Percentiles rank a stretch among this genome's conserved stretches.
Conservation (phyloP, 805 yeast genomes). For the Saturnispora sekii region DNA sequence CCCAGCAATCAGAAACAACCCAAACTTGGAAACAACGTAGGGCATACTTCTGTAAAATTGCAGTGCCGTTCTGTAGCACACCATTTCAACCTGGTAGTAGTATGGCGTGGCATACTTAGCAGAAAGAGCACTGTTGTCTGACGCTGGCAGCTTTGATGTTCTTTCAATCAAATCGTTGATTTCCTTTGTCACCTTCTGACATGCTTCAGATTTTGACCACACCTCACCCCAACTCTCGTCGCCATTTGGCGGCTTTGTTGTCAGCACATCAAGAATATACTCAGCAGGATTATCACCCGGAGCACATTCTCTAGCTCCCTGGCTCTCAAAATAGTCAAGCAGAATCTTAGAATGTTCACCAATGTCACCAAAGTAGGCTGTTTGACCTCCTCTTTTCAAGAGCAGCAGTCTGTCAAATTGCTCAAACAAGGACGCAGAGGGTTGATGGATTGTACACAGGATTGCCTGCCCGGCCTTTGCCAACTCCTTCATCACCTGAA, state of each 20-base stretch:
- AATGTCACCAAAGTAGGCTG: conserved; percentile 46
- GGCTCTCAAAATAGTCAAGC: conserved; percentile 37
- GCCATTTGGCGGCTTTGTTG: conserved; percentile 70
- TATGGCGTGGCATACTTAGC: conserved; percentile 38
- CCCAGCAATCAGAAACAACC: conserved; percentile 31
- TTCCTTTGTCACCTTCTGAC: conserved; percentile 19
- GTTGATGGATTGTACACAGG: conserved; percentile 48
- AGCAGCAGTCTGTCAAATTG: conserved; percentile 33
- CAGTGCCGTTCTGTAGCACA: conserved; percentile 29
- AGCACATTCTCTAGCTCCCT: conserved; percentile 59
- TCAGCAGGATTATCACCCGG: conserved; percentile 64
- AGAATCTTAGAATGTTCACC: conserved; percentile 35
- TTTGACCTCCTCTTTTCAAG: conserved; percentile 41
- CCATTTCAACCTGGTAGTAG: conserved; percentile 27
- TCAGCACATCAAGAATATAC: conserved; percentile 63
- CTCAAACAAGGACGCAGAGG: conserved; percentile 37
- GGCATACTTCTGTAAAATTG: conserved; percentile 41
- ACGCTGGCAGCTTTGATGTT: conserved; percentile 7
- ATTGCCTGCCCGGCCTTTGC: conserved; percentile 49
- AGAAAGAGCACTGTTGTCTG: conserved; percentile 12
- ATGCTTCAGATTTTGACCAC: conserved; percentile 38
- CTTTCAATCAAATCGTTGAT: conserved; percentile 22
- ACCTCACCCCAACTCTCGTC: conserved; percentile 52
- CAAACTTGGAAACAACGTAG: conserved; percentile 39
- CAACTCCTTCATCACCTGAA: conserved; percentile 38